phyloP scores from a whole-genome alignment of 163 green algal genomes.

The Chlamydomonas reinhardtii region DNA sequence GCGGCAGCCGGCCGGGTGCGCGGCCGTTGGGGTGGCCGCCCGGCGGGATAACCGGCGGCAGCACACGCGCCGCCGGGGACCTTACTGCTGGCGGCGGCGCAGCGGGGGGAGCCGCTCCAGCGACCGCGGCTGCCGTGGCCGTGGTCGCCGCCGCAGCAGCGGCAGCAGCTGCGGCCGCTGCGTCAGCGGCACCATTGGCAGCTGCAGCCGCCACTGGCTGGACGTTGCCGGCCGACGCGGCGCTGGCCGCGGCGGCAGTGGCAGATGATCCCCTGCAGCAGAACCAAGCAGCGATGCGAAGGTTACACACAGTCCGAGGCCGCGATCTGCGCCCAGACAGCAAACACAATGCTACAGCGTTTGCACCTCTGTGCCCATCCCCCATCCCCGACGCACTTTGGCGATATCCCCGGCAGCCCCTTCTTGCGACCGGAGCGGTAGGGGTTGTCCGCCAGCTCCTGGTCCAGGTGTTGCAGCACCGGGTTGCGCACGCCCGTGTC shows the following conservation, averaged over 20 bases:
- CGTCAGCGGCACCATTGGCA: not conserved
- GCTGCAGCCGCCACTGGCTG: not conserved
- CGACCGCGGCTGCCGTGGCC: not conserved
- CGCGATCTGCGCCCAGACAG: too few species aligned
- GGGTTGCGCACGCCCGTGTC: constrained; percentile 46
- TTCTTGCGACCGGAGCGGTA: constrained; percentile 17
- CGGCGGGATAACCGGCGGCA: not conserved
- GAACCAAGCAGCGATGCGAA: too few species aligned
- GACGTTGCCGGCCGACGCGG: not conserved
- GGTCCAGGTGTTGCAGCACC: constrained; percentile 52
- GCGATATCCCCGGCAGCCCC: not conserved
- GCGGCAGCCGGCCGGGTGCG: not conserved
- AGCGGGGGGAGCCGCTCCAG: not conserved
- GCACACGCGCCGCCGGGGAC: not conserved
- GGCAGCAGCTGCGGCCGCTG: not conserved
- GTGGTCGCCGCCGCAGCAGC: not conserved
- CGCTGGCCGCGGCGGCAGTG: too few species aligned
- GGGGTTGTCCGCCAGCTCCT: constrained; percentile 50
- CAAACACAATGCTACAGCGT: too few species aligned
- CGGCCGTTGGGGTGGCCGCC: too few species aligned
- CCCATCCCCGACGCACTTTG: not conserved
- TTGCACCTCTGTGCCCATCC: too few species aligned
- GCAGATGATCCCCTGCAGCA: not conserved
- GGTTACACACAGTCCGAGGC: too few species aligned
- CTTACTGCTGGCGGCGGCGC: not conserved